A percentile compares a stretch with the other conserved stretches of the same genome.
phyloP scores from a whole-genome alignment of 371 early-diverging fungal species.

The Apophysomyces ossiformis region DNA sequence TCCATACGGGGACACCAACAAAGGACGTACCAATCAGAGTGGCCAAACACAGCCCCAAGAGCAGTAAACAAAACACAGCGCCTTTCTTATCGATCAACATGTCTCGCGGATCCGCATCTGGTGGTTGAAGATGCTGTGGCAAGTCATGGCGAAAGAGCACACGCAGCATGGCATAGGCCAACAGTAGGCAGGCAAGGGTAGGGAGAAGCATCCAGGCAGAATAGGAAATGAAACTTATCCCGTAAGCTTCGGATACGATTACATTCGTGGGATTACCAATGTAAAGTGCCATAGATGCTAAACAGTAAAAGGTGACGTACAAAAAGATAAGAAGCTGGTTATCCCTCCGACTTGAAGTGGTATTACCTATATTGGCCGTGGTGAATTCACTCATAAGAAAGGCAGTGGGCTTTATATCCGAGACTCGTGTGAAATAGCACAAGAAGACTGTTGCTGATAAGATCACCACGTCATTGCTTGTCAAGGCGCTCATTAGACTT shows the following conservation, averaged over 20 bases:
- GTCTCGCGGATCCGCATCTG: conserved; percentile 56
- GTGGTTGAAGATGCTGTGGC: conserved; percentile 46
- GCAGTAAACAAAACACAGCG: conserved; percentile 59
- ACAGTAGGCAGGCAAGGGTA: conserved; percentile 57
- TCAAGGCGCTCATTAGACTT: conserved; percentile 72
- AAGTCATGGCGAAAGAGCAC: conserved; percentile 57
- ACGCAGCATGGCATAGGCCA: conserved; percentile 59
- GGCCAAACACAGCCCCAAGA: conserved; percentile 55
- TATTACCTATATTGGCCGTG: conserved; percentile 68
- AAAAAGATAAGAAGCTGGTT: background rate
- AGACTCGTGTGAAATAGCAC: conserved; percentile 68
- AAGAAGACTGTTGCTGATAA: conserved; percentile 82
- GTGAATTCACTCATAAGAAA: conserved; percentile 75
- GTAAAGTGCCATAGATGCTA: conserved; percentile 81
- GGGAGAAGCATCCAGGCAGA: conserved; percentile 84
- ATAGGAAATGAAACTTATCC: conserved; percentile 72
- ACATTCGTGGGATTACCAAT: conserved; percentile 90
- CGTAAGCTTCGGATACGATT: conserved; percentile 78
- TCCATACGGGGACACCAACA: conserved; percentile 69
- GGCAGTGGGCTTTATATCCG: conserved; percentile 65
- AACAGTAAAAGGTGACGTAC: background rate
- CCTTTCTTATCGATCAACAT: conserved; percentile 61
- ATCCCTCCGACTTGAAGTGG: background rate
- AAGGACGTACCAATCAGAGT: conserved; percentile 70
- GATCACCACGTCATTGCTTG: conserved; percentile 85